These are phyloP conservation scores for Penicillium sp. DNA, from an alignment of 2,329 filamentous ascomycete species.

Conservation along the genomic window DNA sequence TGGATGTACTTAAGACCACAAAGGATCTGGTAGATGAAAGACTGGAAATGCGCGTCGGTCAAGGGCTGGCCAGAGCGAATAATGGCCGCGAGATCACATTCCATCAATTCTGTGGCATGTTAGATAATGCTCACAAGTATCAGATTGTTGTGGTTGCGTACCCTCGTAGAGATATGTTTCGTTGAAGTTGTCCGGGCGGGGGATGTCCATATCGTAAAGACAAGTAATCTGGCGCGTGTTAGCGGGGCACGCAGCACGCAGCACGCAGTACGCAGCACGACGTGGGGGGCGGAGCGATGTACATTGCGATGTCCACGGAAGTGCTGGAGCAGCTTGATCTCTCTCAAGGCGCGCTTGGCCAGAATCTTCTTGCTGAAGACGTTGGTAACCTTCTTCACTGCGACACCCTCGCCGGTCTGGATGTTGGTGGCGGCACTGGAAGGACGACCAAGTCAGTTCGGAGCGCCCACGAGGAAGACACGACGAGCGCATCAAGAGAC, in stretches of 20 bases:
- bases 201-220: constrained; percentile 99
- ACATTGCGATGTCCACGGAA: constrained; percentile 89
- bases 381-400: constrained; percentile 99
- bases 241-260: constrained; percentile 28
- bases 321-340: constrained; percentile 98
- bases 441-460: constrained; percentile 1
- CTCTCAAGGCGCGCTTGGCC: constrained; percentile 92
- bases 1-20: constrained; percentile 99
- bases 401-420: constrained; percentile 86
- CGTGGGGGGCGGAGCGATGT: constrained; percentile 36
- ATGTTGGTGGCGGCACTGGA: constrained; percentile 85
- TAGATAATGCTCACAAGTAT: constrained; percentile 6
- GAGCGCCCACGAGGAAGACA: background rate
- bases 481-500: constrained; percentile 22
- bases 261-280: background rate
- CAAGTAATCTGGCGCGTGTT: constrained; percentile 77
- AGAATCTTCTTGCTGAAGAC: constrained; percentile 99
- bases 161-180: constrained; percentile 99
- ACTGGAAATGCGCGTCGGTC: constrained; percentile 98
- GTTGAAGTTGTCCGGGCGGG: constrained; percentile 95
- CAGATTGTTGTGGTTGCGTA: constrained; percentile 37
- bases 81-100: constrained; percentile 96
- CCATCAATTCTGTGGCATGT: constrained; percentile 77
- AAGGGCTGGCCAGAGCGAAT: constrained; percentile 95
- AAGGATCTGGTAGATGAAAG: constrained; percentile 99